Conservation (phyloP, 2,329 filamentous ascomycete genomes). For the Diaporthe australafricana region DNA sequence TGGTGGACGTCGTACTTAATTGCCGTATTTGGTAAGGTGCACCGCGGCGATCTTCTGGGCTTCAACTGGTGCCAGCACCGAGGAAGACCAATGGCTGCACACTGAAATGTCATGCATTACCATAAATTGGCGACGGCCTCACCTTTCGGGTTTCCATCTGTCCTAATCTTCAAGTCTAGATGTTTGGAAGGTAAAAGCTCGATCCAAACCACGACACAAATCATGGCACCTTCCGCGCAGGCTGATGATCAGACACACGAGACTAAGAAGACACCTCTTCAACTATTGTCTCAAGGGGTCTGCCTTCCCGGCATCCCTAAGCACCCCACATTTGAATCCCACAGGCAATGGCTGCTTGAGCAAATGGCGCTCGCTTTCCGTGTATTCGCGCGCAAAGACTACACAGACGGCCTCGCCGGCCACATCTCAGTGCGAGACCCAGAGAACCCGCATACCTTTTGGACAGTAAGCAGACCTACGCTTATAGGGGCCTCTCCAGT, state of each 20-base stretch:
- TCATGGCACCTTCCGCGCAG: not conserved
- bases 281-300: not conserved
- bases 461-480: constrained; percentile 42
- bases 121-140: not conserved
- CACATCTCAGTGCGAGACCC: constrained; percentile 57
- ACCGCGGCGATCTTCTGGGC: not conserved
- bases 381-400: constrained; percentile 59
- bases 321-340: not conserved
- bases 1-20: not conserved
- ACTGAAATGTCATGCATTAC: not conserved
- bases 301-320: not conserved
- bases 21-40: not conserved
- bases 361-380: constrained; percentile 62
- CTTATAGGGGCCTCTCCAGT: no score
- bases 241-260: not conserved
- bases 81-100: not conserved
- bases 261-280: not conserved
- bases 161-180: not conserved
- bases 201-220: not conserved
- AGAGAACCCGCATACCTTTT: constrained; percentile 49
- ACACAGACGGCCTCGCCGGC: constrained; percentile 57
- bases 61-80: no score
- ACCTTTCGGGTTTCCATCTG: not conserved
- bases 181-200: not conserved
- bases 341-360: constrained; percentile 54